Evolutionary conservation across 2,329 filamentous ascomycete genomes (phyloP).

Genomic region (Thielaviopsis ethacetica): DNA sequence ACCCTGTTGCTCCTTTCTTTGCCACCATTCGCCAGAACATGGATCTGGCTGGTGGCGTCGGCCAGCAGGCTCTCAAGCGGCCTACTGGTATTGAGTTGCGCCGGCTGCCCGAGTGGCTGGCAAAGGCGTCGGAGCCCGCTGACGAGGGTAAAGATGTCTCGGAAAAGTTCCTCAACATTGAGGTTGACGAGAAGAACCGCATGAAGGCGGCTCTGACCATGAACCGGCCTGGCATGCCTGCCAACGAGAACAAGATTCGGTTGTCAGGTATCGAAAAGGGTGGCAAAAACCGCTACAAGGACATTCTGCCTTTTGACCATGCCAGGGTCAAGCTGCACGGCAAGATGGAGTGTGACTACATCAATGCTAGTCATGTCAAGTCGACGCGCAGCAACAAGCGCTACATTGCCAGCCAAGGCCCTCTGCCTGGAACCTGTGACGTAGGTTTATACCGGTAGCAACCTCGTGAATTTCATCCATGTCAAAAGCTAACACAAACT

Average conservation of each 20-base stretch:
- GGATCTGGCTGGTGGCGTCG: constrained; percentile 84
- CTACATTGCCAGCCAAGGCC: constrained; percentile 92
- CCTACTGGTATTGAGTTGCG: constrained; percentile 30
- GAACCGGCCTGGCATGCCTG: constrained; percentile 21
- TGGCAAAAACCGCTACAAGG: constrained; percentile 91
- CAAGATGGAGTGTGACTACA: constrained; percentile 66
- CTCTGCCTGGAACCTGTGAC: constrained; percentile 79
- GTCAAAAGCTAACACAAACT: too few relatives aligned
- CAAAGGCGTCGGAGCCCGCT: constrained; percentile 43
- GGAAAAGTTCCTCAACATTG: constrained; percentile 68
- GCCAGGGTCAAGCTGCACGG: constrained; percentile 66
- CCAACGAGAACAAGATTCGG: constrained; percentile 33
- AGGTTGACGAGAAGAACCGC: constrained; percentile 72
- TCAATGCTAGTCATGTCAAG: constrained; percentile 83
- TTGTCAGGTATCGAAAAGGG: constrained; percentile 91
- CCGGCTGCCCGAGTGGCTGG: constrained; percentile 61
- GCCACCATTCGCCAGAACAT: constrained; percentile 93
- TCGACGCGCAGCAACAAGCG: constrained; percentile 69
- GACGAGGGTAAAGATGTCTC: constrained; percentile 70
- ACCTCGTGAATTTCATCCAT: too few relatives aligned
- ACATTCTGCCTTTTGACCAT: constrained; percentile 93
- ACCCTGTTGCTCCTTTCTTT: constrained; percentile 70
- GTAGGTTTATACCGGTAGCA: too few relatives aligned
- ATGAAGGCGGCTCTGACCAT: constrained; percentile 65
- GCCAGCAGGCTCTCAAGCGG: constrained; percentile 49